phyloP scores from a whole-genome alignment of 2,329 filamentous ascomycete genomes.

The Pyricularia sp. region DNA sequence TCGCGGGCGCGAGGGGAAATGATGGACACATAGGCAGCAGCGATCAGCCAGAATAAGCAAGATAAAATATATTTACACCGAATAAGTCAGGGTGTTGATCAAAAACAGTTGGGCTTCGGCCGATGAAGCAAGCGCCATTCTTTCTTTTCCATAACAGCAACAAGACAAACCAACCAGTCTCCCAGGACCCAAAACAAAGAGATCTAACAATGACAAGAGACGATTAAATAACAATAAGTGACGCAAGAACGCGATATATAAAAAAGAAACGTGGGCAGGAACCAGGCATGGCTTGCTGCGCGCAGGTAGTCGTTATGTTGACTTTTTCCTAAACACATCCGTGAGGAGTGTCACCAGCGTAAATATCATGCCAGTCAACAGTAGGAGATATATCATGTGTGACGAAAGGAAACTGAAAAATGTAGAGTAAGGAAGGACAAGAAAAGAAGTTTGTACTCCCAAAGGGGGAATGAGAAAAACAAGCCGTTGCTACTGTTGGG shows the following conservation, averaged over 20 bases:
- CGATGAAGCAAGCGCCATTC: neutral
- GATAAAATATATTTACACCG: neutral
- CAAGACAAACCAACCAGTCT: neutral
- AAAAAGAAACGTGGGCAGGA: neutral
- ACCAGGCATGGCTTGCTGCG: neutral
- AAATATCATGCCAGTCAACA: neutral
- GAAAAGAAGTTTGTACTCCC: neutral
- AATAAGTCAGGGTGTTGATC: neutral
- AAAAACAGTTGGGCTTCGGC: neutral
- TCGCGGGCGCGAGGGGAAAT: neutral
- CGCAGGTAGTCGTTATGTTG: neutral
- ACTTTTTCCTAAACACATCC: neutral
- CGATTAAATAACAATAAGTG: neutral
- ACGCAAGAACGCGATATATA: neutral
- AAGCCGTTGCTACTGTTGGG: neutral
- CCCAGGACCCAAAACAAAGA: neutral
- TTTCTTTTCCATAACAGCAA: neutral
- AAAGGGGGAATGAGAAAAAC: neutral
- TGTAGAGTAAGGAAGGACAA: neutral
- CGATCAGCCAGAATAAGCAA: neutral
- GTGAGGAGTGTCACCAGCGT: neutral
- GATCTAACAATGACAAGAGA: neutral
- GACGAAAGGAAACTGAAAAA: neutral
- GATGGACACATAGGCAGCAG: neutral
- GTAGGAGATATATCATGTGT: neutral